Percentiles rank a stretch among this genome's conserved stretches.
phyloP scores from a whole-genome alignment of 306 rosid species.

The Trifolium repens region DNA sequence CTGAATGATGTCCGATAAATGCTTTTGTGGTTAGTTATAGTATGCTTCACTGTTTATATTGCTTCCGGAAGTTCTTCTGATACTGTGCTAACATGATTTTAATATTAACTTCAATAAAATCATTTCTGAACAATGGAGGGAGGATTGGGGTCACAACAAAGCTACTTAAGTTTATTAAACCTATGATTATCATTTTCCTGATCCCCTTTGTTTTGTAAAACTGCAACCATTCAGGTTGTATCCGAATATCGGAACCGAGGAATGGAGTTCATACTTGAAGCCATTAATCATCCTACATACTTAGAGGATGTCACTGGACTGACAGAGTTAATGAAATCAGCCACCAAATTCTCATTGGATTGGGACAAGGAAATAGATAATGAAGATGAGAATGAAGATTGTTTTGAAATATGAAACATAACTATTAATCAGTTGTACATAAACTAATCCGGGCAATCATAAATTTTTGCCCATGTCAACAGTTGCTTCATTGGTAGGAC shows the following conservation, averaged over 20 bases:
- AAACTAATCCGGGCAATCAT: constrained; percentile 38
- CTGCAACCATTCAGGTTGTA: constrained; percentile 64
- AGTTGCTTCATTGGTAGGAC: background rate
- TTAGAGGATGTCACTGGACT: constrained; percentile 94
- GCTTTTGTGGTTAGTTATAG: constrained; percentile 1
- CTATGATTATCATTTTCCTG: constrained; percentile 16
- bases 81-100: background rate
- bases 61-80: constrained; percentile 3
- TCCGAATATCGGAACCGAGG: constrained; percentile 76
- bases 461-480: constrained; percentile 7
- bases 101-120: background rate
- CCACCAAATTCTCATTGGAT: constrained; percentile 65
- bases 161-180: constrained; percentile 15
- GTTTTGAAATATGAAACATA: constrained; percentile 60
- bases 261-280: constrained; percentile 78
- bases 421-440: constrained; percentile 40
- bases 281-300: constrained; percentile 91
- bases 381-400: constrained; percentile 63
- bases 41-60: constrained; percentile 21
- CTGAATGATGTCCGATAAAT: background rate
- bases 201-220: constrained; percentile 25
- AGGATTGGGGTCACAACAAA: background rate
- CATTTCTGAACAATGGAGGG: background rate
- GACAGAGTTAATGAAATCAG: constrained; percentile 93
- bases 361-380: constrained; percentile 62